phyloP scores from a whole-genome alignment of 2,329 filamentous ascomycete genomes.

The Epichloe coenophiala region DNA sequence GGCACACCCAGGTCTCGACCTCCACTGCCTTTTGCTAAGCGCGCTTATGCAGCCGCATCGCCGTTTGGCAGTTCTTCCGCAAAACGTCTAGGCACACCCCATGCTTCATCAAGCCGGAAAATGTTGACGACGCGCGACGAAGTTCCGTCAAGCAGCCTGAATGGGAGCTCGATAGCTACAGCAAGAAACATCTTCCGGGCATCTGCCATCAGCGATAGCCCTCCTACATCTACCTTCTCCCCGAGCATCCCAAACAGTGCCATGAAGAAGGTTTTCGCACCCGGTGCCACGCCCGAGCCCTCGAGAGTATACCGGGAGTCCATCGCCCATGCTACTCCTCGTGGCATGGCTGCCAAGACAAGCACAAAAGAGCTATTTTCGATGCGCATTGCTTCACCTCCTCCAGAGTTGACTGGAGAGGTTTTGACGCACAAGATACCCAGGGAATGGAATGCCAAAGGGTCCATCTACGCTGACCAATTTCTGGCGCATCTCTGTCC shows the following conservation, averaged over 20 bases:
- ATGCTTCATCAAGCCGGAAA: conserved; percentile 23
- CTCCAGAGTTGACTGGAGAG: conserved; percentile 42
- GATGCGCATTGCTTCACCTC: conserved; percentile 45
- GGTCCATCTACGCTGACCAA: conserved; percentile 47
- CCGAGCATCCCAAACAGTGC: conserved; percentile 31
- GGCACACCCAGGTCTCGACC: conserved; percentile 27
- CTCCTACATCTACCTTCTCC: conserved; percentile 25
- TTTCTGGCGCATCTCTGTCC: conserved; percentile 44
- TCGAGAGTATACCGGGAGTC: conserved; percentile 29
- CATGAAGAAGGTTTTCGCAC: conserved; percentile 34
- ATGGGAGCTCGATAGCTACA: conserved; percentile 21
- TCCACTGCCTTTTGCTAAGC: conserved; percentile 30
- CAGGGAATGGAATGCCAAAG: conserved; percentile 34
- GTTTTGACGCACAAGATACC: conserved; percentile 39
- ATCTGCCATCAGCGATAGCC: conserved; percentile 23
- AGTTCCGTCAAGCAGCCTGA: conserved; percentile 22
- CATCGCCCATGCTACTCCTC: conserved; percentile 32
- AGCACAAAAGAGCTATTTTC: conserved; percentile 39
- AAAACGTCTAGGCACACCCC: conserved; percentile 25
- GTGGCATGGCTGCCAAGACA: conserved; percentile 35
- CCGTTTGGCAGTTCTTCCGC: conserved; percentile 14
- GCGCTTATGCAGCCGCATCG: conserved; percentile 25
- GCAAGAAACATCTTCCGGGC: conserved; percentile 29
- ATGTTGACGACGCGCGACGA: conserved; percentile 22
- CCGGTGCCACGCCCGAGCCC: conserved; percentile 29